A percentile compares a stretch with the other conserved stretches of the same genome.
These are phyloP conservation scores for Aristolochia contorta DNA, from an alignment of 164 flowering plant species.

Conservation along the genomic window DNA sequence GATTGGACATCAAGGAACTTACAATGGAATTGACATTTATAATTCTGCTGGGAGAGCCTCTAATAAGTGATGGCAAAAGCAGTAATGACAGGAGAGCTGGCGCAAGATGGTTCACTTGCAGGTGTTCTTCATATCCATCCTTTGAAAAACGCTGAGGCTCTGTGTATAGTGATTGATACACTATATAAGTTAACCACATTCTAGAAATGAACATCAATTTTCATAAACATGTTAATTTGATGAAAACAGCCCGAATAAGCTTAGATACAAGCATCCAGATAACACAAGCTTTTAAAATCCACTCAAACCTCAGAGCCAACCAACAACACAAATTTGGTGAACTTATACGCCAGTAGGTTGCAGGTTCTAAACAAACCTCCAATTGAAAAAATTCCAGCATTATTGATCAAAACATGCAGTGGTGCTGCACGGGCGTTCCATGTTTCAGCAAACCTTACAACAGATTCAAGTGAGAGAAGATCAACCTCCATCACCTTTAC, in stretches of 20 bases:
- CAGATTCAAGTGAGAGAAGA: conserved; percentile 90
- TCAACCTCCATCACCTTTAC: conserved; percentile 84
- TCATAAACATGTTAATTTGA: too few species aligned
- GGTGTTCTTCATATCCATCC: conserved; percentile 85
- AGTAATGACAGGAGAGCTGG: conserved; percentile 87
- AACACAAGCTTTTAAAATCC: too few species aligned
- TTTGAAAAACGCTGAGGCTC: conserved; percentile 84
- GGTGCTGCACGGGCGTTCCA: conserved; percentile 86
- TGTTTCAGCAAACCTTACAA: conserved; percentile 65
- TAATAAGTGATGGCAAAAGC: conserved; percentile 85
- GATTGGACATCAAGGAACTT: conserved; percentile 13
- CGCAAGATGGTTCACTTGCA: conserved; percentile 98
- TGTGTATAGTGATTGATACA: conserved; percentile 6
- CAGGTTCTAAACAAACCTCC: conserved; percentile 44
- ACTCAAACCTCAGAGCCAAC: too few species aligned
- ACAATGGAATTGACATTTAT: conserved; percentile 80
- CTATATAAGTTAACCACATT: too few species aligned
- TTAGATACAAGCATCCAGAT: too few species aligned
- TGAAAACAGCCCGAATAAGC: too few species aligned
- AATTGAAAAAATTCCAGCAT: conserved; percentile 88
- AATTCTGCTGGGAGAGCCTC: conserved; percentile 92
- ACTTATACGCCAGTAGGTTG: neutral
- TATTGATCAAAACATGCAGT: conserved; percentile 84
- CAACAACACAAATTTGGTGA: neutral
- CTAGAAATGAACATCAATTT: too few species aligned